These are phyloP conservation scores for Neurospora pannonica DNA, from an alignment of 495 filamentous ascomycete genomes.

Conservation along the genomic window DNA sequence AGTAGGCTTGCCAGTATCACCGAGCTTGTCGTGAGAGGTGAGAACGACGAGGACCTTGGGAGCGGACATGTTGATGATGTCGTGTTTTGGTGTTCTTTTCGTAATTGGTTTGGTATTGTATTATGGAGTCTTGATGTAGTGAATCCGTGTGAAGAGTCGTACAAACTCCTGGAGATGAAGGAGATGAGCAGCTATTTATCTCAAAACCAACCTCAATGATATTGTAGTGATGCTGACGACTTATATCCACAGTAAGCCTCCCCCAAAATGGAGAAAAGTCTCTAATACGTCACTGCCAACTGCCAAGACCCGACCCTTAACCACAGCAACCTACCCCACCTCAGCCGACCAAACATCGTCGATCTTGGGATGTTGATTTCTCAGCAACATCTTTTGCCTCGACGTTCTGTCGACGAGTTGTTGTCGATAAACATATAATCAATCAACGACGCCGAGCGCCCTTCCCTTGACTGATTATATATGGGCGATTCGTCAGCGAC, in stretches of 20 bases:
- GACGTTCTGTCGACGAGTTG: not conserved
- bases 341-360: not conserved
- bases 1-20: conserved; percentile 42
- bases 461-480: not conserved
- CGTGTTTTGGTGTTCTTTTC: not conserved
- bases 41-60: conserved; percentile 62
- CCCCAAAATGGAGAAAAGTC: not conserved
- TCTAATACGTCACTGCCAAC: not conserved
- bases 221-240: not conserved
- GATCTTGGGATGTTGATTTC: not conserved
- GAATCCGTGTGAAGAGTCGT: not conserved
- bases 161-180: not conserved
- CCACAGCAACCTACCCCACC: not conserved
- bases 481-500: not conserved
- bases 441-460: not conserved
- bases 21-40: conserved; percentile 50
- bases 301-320: not conserved
- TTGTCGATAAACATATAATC: not conserved
- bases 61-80: conserved; percentile 21
- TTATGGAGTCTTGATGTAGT: not conserved
- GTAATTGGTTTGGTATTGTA: not conserved
- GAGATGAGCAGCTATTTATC: not conserved
- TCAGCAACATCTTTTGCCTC: not conserved
- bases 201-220: not conserved
- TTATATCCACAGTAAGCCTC: not conserved